These are phyloP conservation scores for Tilletia horrida DNA, from an alignment of 1,284 basidiomycete genomes.

Conservation along the genomic window DNA sequence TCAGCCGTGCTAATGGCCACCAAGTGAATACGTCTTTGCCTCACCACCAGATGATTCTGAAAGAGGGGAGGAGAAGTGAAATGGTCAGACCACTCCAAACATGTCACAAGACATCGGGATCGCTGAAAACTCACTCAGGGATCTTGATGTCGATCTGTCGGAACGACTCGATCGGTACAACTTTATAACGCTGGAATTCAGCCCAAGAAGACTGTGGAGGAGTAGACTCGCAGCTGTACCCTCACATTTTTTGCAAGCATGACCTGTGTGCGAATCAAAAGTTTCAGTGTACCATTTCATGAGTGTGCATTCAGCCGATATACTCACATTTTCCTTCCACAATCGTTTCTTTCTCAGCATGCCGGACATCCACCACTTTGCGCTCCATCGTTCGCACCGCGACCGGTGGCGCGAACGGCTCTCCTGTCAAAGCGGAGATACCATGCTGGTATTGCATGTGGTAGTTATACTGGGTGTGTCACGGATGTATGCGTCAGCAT, in stretches of 20 bases:
- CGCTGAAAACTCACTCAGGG: neutral
- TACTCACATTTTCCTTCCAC: neutral
- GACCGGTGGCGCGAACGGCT: conserved; percentile 6
- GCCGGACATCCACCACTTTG: neutral
- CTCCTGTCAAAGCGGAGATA: neutral
- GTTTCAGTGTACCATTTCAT: neutral
- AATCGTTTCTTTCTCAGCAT: neutral
- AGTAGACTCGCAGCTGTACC: neutral
- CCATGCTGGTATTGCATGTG: conserved; percentile 16
- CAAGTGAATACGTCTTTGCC: no score
- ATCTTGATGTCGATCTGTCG: neutral
- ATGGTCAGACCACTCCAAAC: neutral
- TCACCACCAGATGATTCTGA: conserved; percentile 15
- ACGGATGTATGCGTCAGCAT: neutral
- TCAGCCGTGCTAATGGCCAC: neutral
- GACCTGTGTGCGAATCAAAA: neutral
- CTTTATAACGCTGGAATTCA: neutral
- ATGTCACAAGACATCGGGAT: neutral
- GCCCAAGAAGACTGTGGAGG: neutral
- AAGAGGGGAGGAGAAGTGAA: neutral
- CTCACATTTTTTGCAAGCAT: conserved; percentile 15
- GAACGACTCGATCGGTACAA: conserved; percentile 1
- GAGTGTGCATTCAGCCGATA: neutral
- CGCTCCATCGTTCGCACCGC: neutral
- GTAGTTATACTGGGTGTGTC: conserved; percentile 4